Evolutionary conservation across 2,329 filamentous ascomycete species (phyloP).

Genomic region (Rutstroemia sydowiana): DNA sequence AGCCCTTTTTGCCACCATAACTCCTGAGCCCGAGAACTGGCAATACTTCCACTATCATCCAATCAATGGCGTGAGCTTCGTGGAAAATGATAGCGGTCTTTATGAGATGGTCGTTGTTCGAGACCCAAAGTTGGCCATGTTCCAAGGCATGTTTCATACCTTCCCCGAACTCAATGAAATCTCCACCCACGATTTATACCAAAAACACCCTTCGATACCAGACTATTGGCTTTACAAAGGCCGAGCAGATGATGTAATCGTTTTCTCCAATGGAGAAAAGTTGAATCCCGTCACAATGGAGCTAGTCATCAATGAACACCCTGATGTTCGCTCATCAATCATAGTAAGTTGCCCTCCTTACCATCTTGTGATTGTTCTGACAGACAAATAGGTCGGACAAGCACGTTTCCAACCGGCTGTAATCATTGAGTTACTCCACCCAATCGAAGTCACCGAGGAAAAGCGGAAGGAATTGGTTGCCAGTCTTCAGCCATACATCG

Average conservation of each 20-base stretch:
- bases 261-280: constrained; percentile 38
- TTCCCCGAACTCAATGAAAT: constrained; percentile 14
- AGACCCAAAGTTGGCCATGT: not conserved
- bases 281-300: constrained; percentile 33
- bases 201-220: constrained; percentile 31
- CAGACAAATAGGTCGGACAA: constrained; percentile 25
- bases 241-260: constrained; percentile 37
- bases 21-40: not conserved
- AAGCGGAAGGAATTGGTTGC: constrained; percentile 15
- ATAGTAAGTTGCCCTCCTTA: no score
- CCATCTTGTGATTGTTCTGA: no score
- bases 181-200: constrained; percentile 31
- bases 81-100: not conserved
- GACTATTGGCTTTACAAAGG: constrained; percentile 30
- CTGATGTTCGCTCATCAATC: not conserved
- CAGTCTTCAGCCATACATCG: constrained; percentile 28
- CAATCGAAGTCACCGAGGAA: not conserved
- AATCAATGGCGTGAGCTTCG: not conserved
- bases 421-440: constrained; percentile 12
- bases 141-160: constrained; percentile 29
- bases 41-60: constrained; percentile 4
- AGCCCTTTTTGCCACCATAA: not conserved
- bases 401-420: constrained; percentile 13
- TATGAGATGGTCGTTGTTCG: constrained; percentile 24
- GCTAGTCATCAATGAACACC: not conserved